phyloP scores from a whole-genome alignment of 169 alveolate species.

The Babesia sp. region DNA sequence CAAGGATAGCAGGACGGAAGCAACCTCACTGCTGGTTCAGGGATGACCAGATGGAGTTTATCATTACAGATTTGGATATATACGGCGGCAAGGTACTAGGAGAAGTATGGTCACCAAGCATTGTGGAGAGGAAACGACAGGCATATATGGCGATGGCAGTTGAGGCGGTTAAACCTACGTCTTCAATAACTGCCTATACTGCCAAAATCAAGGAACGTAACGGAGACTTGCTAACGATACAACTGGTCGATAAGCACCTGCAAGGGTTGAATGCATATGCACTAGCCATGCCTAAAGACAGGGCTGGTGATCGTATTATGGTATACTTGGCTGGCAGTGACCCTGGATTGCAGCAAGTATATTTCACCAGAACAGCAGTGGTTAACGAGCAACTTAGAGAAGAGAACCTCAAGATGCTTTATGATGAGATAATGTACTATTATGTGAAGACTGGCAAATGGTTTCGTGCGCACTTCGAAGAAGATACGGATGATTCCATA shows the following conservation, averaged over 20 bases:
- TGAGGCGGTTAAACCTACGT: conserved; percentile 37
- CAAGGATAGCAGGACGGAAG: conserved; percentile 12
- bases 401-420: conserved; percentile 37
- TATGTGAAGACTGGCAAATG: conserved; percentile 52
- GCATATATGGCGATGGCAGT: conserved; percentile 43
- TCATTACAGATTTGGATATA: conserved; percentile 47
- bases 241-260: conserved; percentile 30
- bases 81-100: conserved; percentile 27
- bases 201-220: conserved; percentile 51
- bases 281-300: conserved; percentile 29
- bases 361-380: conserved; percentile 21
- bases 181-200: conserved; percentile 16
- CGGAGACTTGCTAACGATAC: conserved; percentile 25
- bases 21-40: conserved; percentile 40
- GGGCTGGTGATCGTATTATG: conserved; percentile 46
- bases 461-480: conserved; percentile 55
- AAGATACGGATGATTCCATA: conserved; percentile 8
- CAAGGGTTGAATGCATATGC: conserved; percentile 58
- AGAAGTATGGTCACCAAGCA: conserved; percentile 52
- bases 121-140: conserved; percentile 52
- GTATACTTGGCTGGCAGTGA: conserved; percentile 63
- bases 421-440: conserved; percentile 38
- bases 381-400: conserved; percentile 13
- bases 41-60: conserved; percentile 59
- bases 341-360: conserved; percentile 52